These are phyloP conservation scores for Kodamaea anthophila DNA, from an alignment of 1,139 yeast genomes.

Conservation along the genomic window DNA sequence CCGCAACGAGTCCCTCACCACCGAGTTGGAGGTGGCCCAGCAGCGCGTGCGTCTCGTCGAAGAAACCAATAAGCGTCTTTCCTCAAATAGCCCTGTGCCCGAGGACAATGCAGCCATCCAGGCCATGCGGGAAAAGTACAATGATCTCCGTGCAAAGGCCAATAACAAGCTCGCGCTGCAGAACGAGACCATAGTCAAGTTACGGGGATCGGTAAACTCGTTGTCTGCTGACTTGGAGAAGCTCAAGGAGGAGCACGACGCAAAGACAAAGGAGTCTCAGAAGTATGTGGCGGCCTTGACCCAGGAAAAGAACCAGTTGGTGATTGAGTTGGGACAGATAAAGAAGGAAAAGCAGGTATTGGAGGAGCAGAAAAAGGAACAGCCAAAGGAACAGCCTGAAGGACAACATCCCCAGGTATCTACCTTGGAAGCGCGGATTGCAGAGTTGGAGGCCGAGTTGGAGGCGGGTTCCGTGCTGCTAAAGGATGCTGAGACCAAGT, in stretches of 20 bases:
- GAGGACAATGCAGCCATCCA: constrained; percentile 10
- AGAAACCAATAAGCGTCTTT: constrained; percentile 36
- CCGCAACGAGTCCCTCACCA: constrained; percentile 17
- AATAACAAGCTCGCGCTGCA: constrained; percentile 16
- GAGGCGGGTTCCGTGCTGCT: neutral
- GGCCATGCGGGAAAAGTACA: constrained; percentile 23
- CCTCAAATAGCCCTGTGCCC: constrained; percentile 6
- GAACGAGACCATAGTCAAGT: constrained; percentile 19
- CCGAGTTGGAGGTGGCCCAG: constrained; percentile 25
- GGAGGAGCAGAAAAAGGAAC: constrained; percentile 3
- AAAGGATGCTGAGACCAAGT: constrained; percentile 1
- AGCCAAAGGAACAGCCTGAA: constrained; percentile 13
- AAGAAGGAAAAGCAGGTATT: constrained; percentile 4
- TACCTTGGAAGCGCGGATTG: constrained; percentile 5
- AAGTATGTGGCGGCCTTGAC: constrained; percentile 8
- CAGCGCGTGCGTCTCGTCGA: constrained; percentile 28
- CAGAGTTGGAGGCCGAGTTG: constrained; percentile 4
- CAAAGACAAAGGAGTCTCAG: constrained; percentile 5
- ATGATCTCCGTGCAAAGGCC: constrained; percentile 25
- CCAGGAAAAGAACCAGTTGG: constrained; percentile 11
- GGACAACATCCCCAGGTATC: no score
- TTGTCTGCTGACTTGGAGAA: constrained; percentile 10
- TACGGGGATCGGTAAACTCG: constrained; percentile 16
- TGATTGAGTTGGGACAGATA: constrained; percentile 9
- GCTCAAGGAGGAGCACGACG: constrained; percentile 8